Conservation (phyloP, 495 filamentous ascomycete species). For the Neurospora sublineolata region DNA sequence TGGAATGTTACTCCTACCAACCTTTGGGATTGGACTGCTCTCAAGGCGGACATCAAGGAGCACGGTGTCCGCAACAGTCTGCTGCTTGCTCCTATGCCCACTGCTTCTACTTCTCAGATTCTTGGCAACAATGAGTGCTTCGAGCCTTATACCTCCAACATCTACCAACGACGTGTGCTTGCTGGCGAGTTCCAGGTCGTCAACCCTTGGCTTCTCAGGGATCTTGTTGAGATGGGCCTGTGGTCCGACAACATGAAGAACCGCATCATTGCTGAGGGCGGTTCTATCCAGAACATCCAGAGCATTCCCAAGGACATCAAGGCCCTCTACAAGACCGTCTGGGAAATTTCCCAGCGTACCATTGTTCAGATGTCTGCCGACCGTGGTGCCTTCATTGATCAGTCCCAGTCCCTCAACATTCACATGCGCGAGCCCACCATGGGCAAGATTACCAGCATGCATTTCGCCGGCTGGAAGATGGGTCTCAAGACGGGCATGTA, state of each 20-base stretch:
- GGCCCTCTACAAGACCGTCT: constrained; percentile 96
- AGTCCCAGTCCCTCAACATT: constrained; percentile 97
- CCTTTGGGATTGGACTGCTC: constrained; percentile 88
- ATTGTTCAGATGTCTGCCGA: constrained; percentile 97
- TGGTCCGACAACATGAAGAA: constrained; percentile 99
- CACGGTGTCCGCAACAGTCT: constrained; percentile 90
- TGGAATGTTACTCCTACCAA: constrained; percentile 87
- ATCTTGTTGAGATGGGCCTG: constrained; percentile 91
- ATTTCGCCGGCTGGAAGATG: constrained; percentile 98
- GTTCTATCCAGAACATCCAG: constrained; percentile 90
- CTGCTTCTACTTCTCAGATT: constrained; percentile 91
- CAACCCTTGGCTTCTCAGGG: constrained; percentile 97
- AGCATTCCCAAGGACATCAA: constrained; percentile 96
- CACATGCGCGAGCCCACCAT: constrained; percentile 98
- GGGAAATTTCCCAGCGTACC: constrained; percentile 95
- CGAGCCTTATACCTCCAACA: constrained; percentile 98
- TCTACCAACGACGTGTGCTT: constrained; percentile 95
- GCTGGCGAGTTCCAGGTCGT: constrained; percentile 99
- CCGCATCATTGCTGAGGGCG: constrained; percentile 93
- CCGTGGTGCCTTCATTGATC: constrained; percentile 95
- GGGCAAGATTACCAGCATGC: constrained; percentile 99
- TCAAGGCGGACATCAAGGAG: constrained; percentile 85
- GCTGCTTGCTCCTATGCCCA: constrained; percentile 94
- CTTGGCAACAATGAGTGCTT: constrained; percentile 98
- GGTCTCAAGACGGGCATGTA: constrained; percentile 99